Evolutionary conservation across 257 asterid genomes (phyloP).

Genomic region (Ilex aquifolium): DNA sequence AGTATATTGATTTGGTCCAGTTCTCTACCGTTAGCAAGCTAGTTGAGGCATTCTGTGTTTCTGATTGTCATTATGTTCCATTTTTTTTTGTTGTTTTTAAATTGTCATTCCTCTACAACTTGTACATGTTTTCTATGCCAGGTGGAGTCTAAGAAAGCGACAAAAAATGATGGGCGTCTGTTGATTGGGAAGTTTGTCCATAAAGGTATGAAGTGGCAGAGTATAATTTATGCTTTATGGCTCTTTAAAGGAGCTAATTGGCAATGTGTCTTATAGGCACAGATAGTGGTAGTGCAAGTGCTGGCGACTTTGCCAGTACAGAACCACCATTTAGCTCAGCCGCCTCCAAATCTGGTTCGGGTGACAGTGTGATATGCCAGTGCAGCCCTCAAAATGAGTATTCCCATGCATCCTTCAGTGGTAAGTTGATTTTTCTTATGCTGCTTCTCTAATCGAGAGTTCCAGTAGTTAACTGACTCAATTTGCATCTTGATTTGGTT

Average conservation of each 20-base stretch:
- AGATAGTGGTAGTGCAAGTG: slow-evolving; percentile 25
- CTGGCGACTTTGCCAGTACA: slow-evolving; percentile 21
- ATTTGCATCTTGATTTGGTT: slow-evolving; percentile 5
- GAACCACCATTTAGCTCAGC: slow-evolving; percentile 20
- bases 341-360: slow-evolving; percentile 32
- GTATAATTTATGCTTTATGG: slow-evolving; percentile 27
- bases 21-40: background rate
- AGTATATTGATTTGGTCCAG: background rate
- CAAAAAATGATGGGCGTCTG: slow-evolving; percentile 18
- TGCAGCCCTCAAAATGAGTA: slow-evolving; percentile 26
- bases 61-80: slow-evolving; percentile 16
- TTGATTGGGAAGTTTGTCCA: slow-evolving; percentile 18
- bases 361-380: slow-evolving; percentile 20
- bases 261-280: slow-evolving; percentile 28
- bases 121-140: slow-evolving; percentile 22
- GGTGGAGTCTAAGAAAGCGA: slow-evolving; percentile 32
- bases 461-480: slow-evolving; percentile 5
- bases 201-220: slow-evolving; percentile 39
- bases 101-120: background rate
- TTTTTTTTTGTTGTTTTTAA: slow-evolving; percentile 4
- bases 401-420: slow-evolving; percentile 30
- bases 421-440: slow-evolving; percentile 29
- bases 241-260: slow-evolving; percentile 29
- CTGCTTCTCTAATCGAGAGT: background rate
- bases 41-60: background rate